Base-by-base conservation (phyloP, 148 eudicot species). In the Chenopodium album region DNA sequence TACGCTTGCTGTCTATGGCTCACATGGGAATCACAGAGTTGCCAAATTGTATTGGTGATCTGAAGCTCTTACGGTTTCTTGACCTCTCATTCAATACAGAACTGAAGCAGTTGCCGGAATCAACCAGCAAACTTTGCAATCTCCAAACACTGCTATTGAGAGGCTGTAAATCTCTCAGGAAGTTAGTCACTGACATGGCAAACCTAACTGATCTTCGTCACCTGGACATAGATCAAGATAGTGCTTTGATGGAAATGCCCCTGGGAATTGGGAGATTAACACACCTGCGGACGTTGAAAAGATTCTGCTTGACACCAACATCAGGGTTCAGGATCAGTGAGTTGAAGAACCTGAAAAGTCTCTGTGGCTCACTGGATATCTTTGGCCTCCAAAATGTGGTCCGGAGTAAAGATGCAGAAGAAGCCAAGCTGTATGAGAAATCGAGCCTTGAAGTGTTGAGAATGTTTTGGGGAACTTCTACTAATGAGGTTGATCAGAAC, bases 181-280 rank as follows among this genome's bases (percentile, higher is more conserved):
- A 44, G 56, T 5, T 72, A 8, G 54, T 77, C 17, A n/a, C 68
- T 22, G 9, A 76, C 9, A n/a, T 60, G 68, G 29, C 4, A 34
- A 19, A 3, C 4, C 32, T 63, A 34, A 26, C 44, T 26, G 50
- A 77, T 62, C 79, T 77, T 22, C 79, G 52, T 7, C 79, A 77
- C 52, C 31, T 77, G 52, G 54, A 77, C 8, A 37, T 63, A 22
- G 54, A 20, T n/a, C n/a, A 7, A 9, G 44, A 0, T 41, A 9
- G 3, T 11, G 1, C 48, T 59, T n/a, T 60, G 4, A 2, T 19
- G 23, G 50, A 31, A 47, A 59, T 60, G 50, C 70, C 70, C 1
- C 4, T 22, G 34, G 79, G 79, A 17, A 20, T 77, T n/a, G 79
- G 67, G 32, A 77, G 63, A 31, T 63, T 77, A 37, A 77, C 79